These are phyloP conservation scores for Termitomyces sp. DNA, from an alignment of 768 basidiomycete species.

Conservation along the genomic window DNA sequence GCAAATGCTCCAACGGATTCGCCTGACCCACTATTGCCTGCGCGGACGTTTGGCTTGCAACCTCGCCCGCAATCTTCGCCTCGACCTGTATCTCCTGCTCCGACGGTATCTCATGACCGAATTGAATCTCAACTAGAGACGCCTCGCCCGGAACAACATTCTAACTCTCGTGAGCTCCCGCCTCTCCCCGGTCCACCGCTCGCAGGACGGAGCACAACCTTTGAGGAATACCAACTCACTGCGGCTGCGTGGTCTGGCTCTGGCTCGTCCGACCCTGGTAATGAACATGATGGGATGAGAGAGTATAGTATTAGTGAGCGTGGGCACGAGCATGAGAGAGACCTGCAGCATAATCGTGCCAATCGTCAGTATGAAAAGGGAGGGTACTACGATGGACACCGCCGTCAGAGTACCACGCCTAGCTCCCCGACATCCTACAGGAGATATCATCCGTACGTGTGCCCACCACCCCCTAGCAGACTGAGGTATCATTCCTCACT, in stretches of 20 bases:
- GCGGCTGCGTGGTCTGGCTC: conserved; percentile 8
- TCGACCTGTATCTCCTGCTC: neutral
- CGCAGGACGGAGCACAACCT: neutral
- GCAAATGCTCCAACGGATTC: neutral
- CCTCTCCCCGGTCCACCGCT: conserved; percentile 7
- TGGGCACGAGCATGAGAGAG: neutral
- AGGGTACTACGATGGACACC: neutral
- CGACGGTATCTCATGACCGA: neutral
- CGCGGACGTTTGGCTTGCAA: neutral
- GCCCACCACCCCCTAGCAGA: neutral
- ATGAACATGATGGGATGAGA: neutral
- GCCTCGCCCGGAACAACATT: neutral
- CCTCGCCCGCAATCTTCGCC: neutral
- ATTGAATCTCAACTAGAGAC: neutral
- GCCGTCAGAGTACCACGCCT: neutral
- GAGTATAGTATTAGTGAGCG: neutral
- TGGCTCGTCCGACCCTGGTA: neutral
- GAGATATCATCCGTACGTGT: conserved; percentile 3
- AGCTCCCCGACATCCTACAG: neutral
- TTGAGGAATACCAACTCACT: conserved; percentile 6
- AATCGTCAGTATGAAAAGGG: neutral
- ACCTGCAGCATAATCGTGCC: neutral
- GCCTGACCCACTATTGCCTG: neutral
- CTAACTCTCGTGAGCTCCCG: neutral
- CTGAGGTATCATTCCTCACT: neutral